Evolutionary conservation across 768 basidiomycete genomes (phyloP), one percentile per base, ranked within the genome.

Genomic region (Rhodotorula taiwanensis): DNA sequence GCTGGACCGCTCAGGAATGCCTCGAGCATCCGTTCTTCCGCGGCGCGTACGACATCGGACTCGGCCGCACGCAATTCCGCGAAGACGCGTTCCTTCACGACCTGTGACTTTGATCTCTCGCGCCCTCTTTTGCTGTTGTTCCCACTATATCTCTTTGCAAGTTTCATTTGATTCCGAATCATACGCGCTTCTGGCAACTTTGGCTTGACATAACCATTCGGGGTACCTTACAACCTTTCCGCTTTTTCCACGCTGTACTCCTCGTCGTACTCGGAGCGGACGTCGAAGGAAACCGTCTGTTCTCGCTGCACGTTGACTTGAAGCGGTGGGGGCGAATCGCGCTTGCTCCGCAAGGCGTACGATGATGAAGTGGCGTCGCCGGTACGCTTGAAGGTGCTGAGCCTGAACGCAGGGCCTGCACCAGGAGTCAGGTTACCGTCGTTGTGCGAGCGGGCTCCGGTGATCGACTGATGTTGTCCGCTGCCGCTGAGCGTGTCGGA

Each of bases 21-120:
- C 79, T 98, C 50, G 81, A 81, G 61, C 92, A 97, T 72, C 80
- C 83, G 0, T 97, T 95, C 76, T 79, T 97, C 15, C n/a, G 25
- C 36, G 64, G 64, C 25, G 16, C 47, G 13, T 69, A 58, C 54
- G 63, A 65, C 51, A 21, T 69, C 13, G 67, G 67, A 7, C 55
- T 56, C 49, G 64, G 58, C 8, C 52, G 58, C 36, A 65, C 58
- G 27, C 50, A 47, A 43, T 45, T 30, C 33, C 51, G 58, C 43
- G 50, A 54, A 25, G 18, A 31, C 25, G 58, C 45, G 13, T 33
- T 8, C 13, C 30, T 39, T 13, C 43, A 54, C 20, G 28, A 30
- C 36, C 41, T 34, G 23, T 25, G 33, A 25, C 8, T 30, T 10
- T 11, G 27, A 11, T 49, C 30, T 30, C 18, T 21, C 7, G 13